Percentiles rank a stretch among this genome's conserved stretches.
Evolutionary conservation across 306 rosid genomes (phyloP).

Genomic region (Cucumis melo): DNA sequence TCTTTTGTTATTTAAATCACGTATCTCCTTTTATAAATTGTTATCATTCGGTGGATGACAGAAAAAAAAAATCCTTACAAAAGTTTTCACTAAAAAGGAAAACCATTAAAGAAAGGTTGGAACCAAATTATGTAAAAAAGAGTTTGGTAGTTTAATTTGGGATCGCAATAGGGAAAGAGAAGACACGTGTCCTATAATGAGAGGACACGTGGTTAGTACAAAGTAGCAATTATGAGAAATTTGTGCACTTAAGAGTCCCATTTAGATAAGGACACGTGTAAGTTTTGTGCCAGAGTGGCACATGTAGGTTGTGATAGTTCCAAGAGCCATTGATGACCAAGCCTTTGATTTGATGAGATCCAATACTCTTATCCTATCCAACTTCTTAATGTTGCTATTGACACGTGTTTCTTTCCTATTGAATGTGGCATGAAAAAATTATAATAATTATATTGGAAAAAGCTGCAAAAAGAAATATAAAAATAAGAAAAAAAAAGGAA

Average conservation of each 20-base stretch:
- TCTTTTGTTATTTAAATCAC: too few relatives aligned
- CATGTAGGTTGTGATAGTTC: not conserved
- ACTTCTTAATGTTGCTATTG: not conserved
- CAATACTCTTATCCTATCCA: not conserved
- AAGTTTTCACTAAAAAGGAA: too few relatives aligned
- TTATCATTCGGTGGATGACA: too few relatives aligned
- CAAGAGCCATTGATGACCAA: not conserved
- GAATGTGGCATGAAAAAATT: not conserved
- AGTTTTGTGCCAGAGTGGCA: not conserved
- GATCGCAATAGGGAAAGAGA: not conserved
- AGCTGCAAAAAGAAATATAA: not conserved
- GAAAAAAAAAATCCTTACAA: too few relatives aligned
- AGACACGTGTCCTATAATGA: not conserved
- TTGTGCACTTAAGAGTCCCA: not conserved
- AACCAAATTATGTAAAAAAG: not conserved
- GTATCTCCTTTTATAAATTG: too few relatives aligned
- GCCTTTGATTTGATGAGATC: not conserved
- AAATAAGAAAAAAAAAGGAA: too few relatives aligned
- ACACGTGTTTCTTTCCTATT: not conserved
- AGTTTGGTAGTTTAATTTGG: not conserved
- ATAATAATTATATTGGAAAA: not conserved
- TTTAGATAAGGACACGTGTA: not conserved
- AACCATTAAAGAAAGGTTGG: not conserved
- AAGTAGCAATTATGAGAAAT: not conserved
- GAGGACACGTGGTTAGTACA: not conserved